Evolutionary conservation across 495 filamentous ascomycete species (phyloP).

Genomic region (Trichocladium antarcticum): DNA sequence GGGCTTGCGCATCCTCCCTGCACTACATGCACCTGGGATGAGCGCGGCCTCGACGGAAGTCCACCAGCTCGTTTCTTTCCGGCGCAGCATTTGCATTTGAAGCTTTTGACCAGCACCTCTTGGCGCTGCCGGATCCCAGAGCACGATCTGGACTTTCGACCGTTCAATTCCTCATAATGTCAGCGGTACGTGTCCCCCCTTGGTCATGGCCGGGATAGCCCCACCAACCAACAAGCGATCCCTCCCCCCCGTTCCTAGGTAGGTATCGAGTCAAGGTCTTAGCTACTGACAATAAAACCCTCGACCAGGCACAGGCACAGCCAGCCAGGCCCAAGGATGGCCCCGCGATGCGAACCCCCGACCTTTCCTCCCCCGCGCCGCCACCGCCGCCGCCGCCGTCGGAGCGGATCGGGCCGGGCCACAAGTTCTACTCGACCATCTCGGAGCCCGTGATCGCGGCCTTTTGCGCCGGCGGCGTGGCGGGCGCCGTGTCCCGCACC

Average conservation of each 20-base stretch:
- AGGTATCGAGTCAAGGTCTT: neutral
- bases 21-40: slow-evolving; percentile 7
- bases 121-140: neutral
- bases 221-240: neutral
- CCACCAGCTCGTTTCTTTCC: neutral
- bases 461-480: slow-evolving; percentile 91
- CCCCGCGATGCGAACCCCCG: neutral
- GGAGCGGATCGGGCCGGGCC: slow-evolving; percentile 5
- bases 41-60: neutral
- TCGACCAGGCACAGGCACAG: neutral
- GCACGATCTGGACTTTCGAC: neutral
- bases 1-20: neutral
- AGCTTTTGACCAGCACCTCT: neutral
- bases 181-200: slow-evolving; percentile 23
- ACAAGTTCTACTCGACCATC: slow-evolving; percentile 39
- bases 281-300: neutral
- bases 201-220: neutral
- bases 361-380: neutral
- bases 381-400: slow-evolving; percentile 7
- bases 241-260: no score
- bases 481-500: slow-evolving; percentile 91
- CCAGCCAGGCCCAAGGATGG: slow-evolving; percentile 2
- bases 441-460: slow-evolving; percentile 77
- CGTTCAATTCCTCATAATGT: slow-evolving; percentile 20
- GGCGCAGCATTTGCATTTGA: neutral